phyloP scores from a whole-genome alignment of 2,329 filamentous ascomycete species.

The Fusarium sp. region DNA sequence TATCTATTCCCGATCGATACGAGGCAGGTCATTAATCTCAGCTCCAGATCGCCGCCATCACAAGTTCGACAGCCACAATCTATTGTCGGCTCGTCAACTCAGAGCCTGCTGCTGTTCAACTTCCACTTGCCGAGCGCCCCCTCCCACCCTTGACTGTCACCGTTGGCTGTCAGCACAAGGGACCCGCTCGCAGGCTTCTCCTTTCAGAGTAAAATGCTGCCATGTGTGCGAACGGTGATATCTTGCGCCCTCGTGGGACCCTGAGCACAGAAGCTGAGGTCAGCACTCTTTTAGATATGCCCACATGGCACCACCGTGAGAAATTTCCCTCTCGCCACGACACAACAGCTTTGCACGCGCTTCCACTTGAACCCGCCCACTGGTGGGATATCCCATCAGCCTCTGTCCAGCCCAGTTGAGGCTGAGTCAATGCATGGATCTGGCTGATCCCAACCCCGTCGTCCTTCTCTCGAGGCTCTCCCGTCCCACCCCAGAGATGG shows the following conservation, averaged over 20 bases:
- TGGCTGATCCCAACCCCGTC: constrained; percentile 13
- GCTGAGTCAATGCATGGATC: constrained; percentile 26
- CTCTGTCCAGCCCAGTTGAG: constrained; percentile 19
- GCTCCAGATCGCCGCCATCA: not conserved
- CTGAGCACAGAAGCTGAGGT: constrained; percentile 21
- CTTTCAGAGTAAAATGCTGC: not conserved
- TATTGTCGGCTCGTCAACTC: constrained; percentile 31
- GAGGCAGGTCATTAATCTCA: constrained; percentile 5
- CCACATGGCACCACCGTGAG: constrained; percentile 18
- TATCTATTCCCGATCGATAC: constrained; percentile 9
- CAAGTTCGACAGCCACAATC: not conserved
- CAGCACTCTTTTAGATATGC: constrained; percentile 26
- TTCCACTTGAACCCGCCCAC: not conserved
- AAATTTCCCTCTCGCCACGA: constrained; percentile 6
- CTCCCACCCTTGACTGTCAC: not conserved
- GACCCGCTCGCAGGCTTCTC: not conserved
- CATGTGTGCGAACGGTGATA: constrained; percentile 19
- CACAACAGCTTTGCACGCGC: not conserved
- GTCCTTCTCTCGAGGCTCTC: not conserved
- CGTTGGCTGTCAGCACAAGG: not conserved
- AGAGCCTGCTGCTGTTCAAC: constrained; percentile 7
- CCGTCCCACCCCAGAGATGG: constrained; percentile 8
- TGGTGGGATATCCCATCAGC: constrained; percentile 9
- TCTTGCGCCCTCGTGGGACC: constrained; percentile 1
- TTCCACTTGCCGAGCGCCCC: constrained; percentile 9